Conservation (phyloP, 1,284 basidiomycete species). For the Stygiomarasmius scandens region DNA sequence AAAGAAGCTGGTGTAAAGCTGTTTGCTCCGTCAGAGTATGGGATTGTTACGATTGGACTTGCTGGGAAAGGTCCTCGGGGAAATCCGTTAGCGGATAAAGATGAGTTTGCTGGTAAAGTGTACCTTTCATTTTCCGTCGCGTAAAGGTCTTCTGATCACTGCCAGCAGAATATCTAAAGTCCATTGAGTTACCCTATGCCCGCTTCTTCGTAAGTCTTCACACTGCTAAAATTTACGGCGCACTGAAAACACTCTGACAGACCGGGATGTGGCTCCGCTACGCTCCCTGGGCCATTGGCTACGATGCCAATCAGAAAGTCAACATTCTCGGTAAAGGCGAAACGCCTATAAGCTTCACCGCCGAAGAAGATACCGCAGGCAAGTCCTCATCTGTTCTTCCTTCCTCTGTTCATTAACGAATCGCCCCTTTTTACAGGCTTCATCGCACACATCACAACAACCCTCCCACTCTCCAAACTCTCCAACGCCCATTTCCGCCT, state of each 20-base stretch:
- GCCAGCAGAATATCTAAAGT: conserved; percentile 21
- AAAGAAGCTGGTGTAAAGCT: conserved; percentile 28
- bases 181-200: conserved; percentile 20
- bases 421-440: conserved; percentile 30
- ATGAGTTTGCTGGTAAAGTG: conserved; percentile 11
- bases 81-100: conserved; percentile 8
- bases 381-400: not conserved
- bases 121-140: not conserved
- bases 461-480: conserved; percentile 25
- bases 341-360: conserved; percentile 25
- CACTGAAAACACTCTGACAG: not conserved
- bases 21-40: conserved; percentile 30
- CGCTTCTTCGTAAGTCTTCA: conserved; percentile 22
- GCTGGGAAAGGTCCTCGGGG: not conserved
- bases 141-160: not conserved
- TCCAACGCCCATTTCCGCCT: conserved; percentile 27
- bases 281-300: conserved; percentile 20
- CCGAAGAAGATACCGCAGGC: conserved; percentile 27
- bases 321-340: conserved; percentile 27
- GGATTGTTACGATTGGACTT: conserved; percentile 6
- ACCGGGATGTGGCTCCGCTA: conserved; percentile 21
- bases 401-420: not conserved
- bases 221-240: not conserved
- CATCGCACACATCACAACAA: conserved; percentile 30
- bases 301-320: conserved; percentile 23